Base-by-base conservation (phyloP, 2,329 filamentous ascomycete genomes). In the Stylonectria norvegica region DNA sequence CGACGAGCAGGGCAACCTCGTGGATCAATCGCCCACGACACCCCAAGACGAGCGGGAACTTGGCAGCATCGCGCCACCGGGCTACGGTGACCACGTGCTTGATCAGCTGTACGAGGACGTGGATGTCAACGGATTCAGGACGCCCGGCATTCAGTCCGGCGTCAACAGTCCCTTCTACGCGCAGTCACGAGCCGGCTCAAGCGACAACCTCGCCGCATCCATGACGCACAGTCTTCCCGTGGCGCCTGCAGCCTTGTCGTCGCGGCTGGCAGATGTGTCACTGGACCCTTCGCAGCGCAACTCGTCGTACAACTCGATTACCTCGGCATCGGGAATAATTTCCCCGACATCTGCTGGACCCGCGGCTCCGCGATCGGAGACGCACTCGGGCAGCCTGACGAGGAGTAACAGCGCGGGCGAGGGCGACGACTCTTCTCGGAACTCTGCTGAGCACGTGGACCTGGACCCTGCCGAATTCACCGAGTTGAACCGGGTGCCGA, bases 21-120 rank as follows among this genome's bases (percentile, higher is more conserved):
- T 87, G 38, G 73, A 76, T 38, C 76, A 81, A 56, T 70, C 70
- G n/a, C 73, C 76, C 34, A 48, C 53, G 71, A 59, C 60, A 70
- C 43, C 65, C 9, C 38, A 49, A 8, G n/a, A n/a, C n/a, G 70
- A 76, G 31, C 70, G 73, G 28, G 75, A 80, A 28, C 70, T 79
- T 41, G 73, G 78, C 15, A 75, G 78, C 18, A 78, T 85, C 43
- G 90, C 91, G 9, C 93, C 93, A n/a, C 93, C 93, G 1, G 81
- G 89, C 27, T 98, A 98, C 56, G 89, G 89, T 44, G 81, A 91
- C 56, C 93, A 97, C 63, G 77, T 86, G 31, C 79, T 97, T 18
- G 93, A 98, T 62, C 84, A 88, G 60, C 73, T 97, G 2, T 98
- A 95, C 66, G 88, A 89, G 52, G 88, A 91, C 47, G 77, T 96